Conservation (phyloP, 768 basidiomycete genomes). For the Tubosaeta brunneosetosa region DNA sequence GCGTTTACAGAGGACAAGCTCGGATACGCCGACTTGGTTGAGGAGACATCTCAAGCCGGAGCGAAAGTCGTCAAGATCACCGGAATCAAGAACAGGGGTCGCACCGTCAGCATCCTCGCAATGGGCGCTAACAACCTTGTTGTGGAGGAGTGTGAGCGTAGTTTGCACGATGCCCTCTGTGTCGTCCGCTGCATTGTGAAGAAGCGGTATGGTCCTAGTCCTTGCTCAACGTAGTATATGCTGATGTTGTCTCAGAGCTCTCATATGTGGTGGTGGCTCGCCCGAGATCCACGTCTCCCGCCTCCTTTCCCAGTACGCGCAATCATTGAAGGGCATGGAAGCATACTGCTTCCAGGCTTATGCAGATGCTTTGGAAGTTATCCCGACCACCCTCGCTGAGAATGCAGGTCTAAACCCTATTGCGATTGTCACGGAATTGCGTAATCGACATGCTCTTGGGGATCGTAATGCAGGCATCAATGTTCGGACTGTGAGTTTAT, state of each 20-base stretch:
- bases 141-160: slow-evolving; percentile 94
- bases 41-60: slow-evolving; percentile 76
- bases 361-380: slow-evolving; percentile 95
- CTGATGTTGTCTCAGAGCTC: slow-evolving; percentile 47
- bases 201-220: slow-evolving; percentile 64
- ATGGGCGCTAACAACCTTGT: slow-evolving; percentile 92
- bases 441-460: slow-evolving; percentile 94
- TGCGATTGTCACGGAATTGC: slow-evolving; percentile 94
- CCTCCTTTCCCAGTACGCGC: slow-evolving; percentile 82
- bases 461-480: slow-evolving; percentile 97
- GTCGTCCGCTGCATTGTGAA: slow-evolving; percentile 98
- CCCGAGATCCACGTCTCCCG: slow-evolving; percentile 98
- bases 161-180: slow-evolving; percentile 97
- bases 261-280: slow-evolving; percentile 95
- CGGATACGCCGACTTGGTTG: slow-evolving; percentile 92
- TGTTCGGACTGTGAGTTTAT: slow-evolving; percentile 76
- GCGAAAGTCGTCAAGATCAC: slow-evolving; percentile 93
- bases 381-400: slow-evolving; percentile 95
- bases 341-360: slow-evolving; percentile 99
- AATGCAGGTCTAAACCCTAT: slow-evolving; percentile 98
- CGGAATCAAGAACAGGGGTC: slow-evolving; percentile 90
- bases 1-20: slow-evolving; percentile 98
- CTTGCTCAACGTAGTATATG: not conserved
- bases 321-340: slow-evolving; percentile 95
- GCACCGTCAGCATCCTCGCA: slow-evolving; percentile 92